Evolutionary conservation across 2,329 filamentous ascomycete genomes (phyloP).

Genomic region (Myriosclerotinia scirpicola): DNA sequence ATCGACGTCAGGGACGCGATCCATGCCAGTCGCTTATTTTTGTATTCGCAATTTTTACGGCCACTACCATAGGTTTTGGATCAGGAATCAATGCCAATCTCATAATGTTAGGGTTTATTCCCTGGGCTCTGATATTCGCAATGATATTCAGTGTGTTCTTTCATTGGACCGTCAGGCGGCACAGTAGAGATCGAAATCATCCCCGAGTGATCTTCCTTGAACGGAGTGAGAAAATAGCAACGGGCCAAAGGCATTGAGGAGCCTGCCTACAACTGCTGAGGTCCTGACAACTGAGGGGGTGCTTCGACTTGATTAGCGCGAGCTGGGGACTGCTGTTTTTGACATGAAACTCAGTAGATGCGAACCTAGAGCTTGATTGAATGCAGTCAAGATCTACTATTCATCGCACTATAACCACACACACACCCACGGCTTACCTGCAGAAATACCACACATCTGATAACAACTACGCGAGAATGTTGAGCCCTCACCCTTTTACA

Average conservation of each 20-base stretch:
- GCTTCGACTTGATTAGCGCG: not conserved
- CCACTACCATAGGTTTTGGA: slow-evolving; percentile 35
- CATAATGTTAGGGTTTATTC: slow-evolving; percentile 42
- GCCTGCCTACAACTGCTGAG: not conserved
- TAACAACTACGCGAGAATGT: not conserved
- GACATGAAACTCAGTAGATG: not conserved
- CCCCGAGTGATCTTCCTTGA: not conserved
- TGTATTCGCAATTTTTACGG: slow-evolving; percentile 32
- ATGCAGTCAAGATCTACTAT: not conserved
- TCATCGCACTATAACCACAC: too few species aligned
- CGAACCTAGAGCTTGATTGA: not conserved
- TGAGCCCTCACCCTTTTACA: not conserved
- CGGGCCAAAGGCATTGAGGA: not conserved
- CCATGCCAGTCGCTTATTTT: slow-evolving; percentile 41
- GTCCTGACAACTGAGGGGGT: not conserved
- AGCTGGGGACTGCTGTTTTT: not conserved
- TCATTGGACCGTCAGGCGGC: slow-evolving; percentile 32
- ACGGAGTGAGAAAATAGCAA: not conserved
- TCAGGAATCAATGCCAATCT: slow-evolving; percentile 37
- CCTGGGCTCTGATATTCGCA: slow-evolving; percentile 42
- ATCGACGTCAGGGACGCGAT: slow-evolving; percentile 41
- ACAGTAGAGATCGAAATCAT: not conserved
- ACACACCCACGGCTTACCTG: not conserved
- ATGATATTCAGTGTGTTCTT: slow-evolving; percentile 41
- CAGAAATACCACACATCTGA: not conserved